Base-by-base conservation (phyloP, 169 alveolate genomes). In the Cryptosporidium sp. region DNA sequence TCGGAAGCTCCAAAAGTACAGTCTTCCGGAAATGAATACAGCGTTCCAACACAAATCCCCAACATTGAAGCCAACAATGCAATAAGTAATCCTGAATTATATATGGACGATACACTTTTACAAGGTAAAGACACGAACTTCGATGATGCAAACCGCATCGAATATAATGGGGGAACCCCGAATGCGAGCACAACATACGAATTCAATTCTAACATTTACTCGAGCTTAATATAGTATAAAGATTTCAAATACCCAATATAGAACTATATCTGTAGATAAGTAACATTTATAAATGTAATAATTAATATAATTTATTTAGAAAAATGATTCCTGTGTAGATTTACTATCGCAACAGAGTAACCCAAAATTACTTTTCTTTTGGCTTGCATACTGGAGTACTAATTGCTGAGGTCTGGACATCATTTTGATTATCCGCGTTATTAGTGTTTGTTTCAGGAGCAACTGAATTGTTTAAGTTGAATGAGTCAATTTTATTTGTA, bases 371-470 rank as follows among this genome's bases (percentile, higher is more conserved):
- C 33, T 65, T 65, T 37, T 65, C 72, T 31, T 1, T 33, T 21
- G 72, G 72, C 33, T 65, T 65, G 72, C 72, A 35, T 10, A 65
- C 51, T 7, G 72, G 72, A 8, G 72, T 65, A 35, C 51, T 65
- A n/a, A 35, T 65, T 29, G 48, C 31, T 1, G 72, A n/a, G 16
- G 72, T 33, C 29, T 65, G 58, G 84, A 23, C 26, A 21, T 10
- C 84, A 29, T 69, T 45, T 69, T 39, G 84, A 69, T 21, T 45
- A 23, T 44, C 84, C 23, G 14, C 2, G 35, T 16, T n/a, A 8
- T 39, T 69, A 23, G n/a, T 44, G n/a, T 45, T 69, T 26, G 84
- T 14, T 8, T 69, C 84, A 42, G 62, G 16, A 69, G 72, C 26
- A 16, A 35, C 2, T 8, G 72, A 65, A 9, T 58, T 58, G n/a